Evolutionary conservation across 257 asterid genomes (phyloP), one percentile per base, ranked within the genome.

Genomic region (Nicotiana attenuata): DNA sequence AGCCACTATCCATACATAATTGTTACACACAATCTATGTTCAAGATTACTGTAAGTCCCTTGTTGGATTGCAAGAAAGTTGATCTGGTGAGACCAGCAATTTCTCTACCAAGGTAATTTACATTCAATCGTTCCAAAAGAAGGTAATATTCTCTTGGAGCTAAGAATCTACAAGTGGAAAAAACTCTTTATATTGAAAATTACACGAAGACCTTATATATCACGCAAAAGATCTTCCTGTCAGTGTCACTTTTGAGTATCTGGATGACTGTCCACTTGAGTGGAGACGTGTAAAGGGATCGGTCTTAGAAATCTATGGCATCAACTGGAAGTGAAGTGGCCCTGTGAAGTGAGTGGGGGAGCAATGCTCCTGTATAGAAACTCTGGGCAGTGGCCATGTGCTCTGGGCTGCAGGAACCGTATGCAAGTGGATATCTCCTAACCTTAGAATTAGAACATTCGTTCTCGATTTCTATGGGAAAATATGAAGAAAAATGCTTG

Each of bases 281-380:
- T 28, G 2, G 2, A 57, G 35, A 11, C 29, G 19, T 45, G 61
- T 73, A 73, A 38, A 19, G 14, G 28, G 82, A 67, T 47, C 60
- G 53, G 56, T 15, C 17, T 85, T 84, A 91, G 88, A 82, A 87
- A 81, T 92, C 94, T 22, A 92, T 85, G 38, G 96, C 90, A n/a
- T 90, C 97, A 80, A 91, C 94, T 3, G 97, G 94, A 2, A 91
- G 89, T 56, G 97, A 90, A 82, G 86, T 87, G 2, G 92, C 92
- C 89, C 93, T 59, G 85, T 91, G 92, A 76, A 90, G 88, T 22
- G 97, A 67, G 65, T 84, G 83, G 5, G 91, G 91, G 61, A 87
- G 89, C 84, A 87, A 82, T 15, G 87, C 87, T 76, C 90, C 87
- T 1, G 88, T 65, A 82, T 89, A 91, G 83, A 83, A 92, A 52